Percentiles rank a stretch among this genome's conserved stretches.
phyloP scores from a whole-genome alignment of 179 eudicot species.

The Beta lomatogona region DNA sequence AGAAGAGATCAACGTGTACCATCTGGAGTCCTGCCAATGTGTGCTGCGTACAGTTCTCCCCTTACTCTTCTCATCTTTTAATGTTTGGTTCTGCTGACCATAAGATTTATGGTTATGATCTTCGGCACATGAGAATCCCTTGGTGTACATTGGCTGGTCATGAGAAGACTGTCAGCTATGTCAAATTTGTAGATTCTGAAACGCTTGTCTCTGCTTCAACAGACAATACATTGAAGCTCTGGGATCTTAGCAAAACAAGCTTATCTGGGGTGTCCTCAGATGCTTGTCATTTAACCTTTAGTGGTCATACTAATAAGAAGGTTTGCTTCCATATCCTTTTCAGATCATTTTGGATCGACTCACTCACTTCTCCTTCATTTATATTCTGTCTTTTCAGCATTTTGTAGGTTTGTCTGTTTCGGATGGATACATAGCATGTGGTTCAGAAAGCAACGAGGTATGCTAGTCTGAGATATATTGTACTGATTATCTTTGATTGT shows the following conservation, averaged over 20 bases:
- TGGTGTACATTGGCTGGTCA: conserved; percentile 96
- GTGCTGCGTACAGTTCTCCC: conserved; percentile 94
- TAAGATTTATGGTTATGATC: conserved; percentile 87
- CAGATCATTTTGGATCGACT: neutral
- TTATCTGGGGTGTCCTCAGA: conserved; percentile 49
- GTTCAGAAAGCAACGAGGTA: conserved; percentile 99
- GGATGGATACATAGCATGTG: conserved; percentile 93
- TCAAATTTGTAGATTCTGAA: conserved; percentile 80
- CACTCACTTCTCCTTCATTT: conserved; percentile 27
- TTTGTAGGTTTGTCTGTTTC: conserved; percentile 95
- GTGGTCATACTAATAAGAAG: conserved; percentile 97
- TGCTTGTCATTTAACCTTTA: conserved; percentile 74
- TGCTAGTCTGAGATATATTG: conserved; percentile 37
- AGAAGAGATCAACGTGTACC: conserved; percentile 44
- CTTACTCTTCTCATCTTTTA: conserved; percentile 70
- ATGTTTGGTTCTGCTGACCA: conserved; percentile 95
- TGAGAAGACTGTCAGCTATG: conserved; percentile 89
- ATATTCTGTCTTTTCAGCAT: conserved; percentile 58
- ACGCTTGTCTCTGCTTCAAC: conserved; percentile 96
- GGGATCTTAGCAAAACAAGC: conserved; percentile 85
- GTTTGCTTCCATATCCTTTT: conserved; percentile 41
- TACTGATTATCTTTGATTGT: conserved; percentile 35
- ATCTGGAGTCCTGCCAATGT: conserved; percentile 86
- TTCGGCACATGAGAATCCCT: conserved; percentile 70
- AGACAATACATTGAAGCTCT: conserved; percentile 85